Percentiles rank a stretch among this genome's conserved stretches.
phyloP scores from a whole-genome alignment of 257 asterid species.

The Solanum piurae region DNA sequence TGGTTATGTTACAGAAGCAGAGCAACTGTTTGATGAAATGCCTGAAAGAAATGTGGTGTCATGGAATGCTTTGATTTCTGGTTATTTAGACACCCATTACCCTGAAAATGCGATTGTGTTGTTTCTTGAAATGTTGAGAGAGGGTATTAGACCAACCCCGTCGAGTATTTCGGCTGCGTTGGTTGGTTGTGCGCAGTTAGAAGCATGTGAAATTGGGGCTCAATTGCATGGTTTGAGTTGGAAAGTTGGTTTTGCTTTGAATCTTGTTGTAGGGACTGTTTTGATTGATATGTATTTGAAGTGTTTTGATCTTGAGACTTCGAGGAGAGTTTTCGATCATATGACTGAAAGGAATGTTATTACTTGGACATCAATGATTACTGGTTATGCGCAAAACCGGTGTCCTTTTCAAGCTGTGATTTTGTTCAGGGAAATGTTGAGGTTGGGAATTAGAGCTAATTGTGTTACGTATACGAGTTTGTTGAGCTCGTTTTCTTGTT shows the following conservation, averaged over 20 bases:
- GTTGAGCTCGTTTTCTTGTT: constrained; percentile 34
- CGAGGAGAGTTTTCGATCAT: constrained; percentile 35
- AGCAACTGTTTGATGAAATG: constrained; percentile 45
- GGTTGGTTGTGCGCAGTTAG: constrained; percentile 38
- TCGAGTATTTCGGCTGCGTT: constrained; percentile 33
- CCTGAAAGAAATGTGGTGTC: constrained; percentile 31
- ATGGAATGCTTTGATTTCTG: constrained; percentile 46
- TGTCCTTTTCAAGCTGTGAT: constrained; percentile 25
- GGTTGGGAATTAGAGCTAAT: constrained; percentile 22
- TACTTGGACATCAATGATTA: constrained; percentile 48
- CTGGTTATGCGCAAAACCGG: constrained; percentile 31
- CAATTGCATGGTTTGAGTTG: constrained; percentile 47
- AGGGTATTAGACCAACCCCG: constrained; percentile 23
- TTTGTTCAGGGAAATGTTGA: constrained; percentile 34
- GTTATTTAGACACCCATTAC: constrained; percentile 25
- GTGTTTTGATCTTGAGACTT: constrained; percentile 24
- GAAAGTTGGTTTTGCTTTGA: constrained; percentile 31
- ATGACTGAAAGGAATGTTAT: constrained; percentile 26
- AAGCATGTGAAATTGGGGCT: constrained; percentile 30
- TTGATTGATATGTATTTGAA: constrained; percentile 55
- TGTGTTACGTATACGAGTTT: constrained; percentile 32
- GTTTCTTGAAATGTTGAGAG: constrained; percentile 34
- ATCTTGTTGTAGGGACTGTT: constrained; percentile 47
- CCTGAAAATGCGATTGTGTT: constrained; percentile 16
- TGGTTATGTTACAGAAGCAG: constrained; percentile 11